A percentile compares a stretch with the other conserved stretches of the same genome.
These are phyloP conservation scores for Aspergillus hancockii DNA, from an alignment of 495 filamentous ascomycete species.

Conservation along the genomic window DNA sequence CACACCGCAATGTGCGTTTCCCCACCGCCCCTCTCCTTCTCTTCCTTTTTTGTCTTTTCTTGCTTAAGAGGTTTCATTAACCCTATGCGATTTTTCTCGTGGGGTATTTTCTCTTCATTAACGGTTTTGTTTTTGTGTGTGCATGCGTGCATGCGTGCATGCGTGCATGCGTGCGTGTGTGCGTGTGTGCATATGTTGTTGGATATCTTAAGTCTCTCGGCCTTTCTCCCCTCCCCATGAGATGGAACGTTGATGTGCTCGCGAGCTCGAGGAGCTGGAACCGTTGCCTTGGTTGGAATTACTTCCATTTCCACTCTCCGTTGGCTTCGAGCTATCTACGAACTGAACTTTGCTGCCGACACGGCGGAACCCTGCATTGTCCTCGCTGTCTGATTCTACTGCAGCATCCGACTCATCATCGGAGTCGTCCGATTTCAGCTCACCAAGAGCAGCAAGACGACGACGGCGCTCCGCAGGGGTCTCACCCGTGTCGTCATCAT, in stretches of 20 bases:
- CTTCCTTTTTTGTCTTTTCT: background rate
- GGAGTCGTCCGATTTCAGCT: conserved; percentile 58
- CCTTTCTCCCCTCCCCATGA: conserved; percentile 37
- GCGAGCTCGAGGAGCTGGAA: conserved; percentile 11
- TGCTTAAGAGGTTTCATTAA: background rate
- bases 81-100: conserved; percentile 3
- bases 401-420: conserved; percentile 59
- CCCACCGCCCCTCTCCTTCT: conserved; percentile 8
- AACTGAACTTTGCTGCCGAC: conserved; percentile 34
- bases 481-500: conserved; percentile 58
- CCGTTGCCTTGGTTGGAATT: conserved; percentile 16
- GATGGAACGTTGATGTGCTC: conserved; percentile 13
- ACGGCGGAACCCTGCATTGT: conserved; percentile 25
- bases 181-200: too few relatives aligned
- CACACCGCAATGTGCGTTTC: background rate
- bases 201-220: conserved; percentile 20
- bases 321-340: conserved; percentile 33
- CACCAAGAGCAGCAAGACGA: conserved; percentile 82
- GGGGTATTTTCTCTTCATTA: background rate
- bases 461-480: conserved; percentile 81
- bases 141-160: too few relatives aligned
- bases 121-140: background rate
- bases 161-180: too few relatives aligned
- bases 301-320: conserved; percentile 10
- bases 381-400: conserved; percentile 33